Percentiles rank a stretch among this genome's conserved stretches.
phyloP scores from a whole-genome alignment of 257 asterid species.

The Salvia rosmarinus region DNA sequence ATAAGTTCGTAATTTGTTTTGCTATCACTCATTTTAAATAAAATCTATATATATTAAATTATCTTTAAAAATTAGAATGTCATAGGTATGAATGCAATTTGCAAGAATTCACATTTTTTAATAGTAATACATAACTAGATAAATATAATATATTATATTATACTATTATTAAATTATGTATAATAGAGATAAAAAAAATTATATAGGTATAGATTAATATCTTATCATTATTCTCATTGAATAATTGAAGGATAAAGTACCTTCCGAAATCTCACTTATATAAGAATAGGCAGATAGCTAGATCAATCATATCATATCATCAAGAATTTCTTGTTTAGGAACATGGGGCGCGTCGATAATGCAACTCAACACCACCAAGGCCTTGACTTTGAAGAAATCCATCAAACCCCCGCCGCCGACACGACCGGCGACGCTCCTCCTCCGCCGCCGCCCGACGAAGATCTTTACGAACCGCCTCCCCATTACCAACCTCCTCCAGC shows the following conservation, averaged over 20 bases:
- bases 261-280: background rate
- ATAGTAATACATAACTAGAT: no score
- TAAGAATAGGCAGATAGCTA: background rate
- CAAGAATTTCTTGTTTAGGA: background rate
- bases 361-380: constrained; percentile 16
- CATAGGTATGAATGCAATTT: no score
- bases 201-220: no score
- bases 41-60: no score
- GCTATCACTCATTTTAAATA: no score
- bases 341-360: constrained; percentile 14
- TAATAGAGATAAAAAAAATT: no score
- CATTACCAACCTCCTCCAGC: constrained; percentile 19
- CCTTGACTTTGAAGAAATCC: no score
- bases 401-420: constrained; percentile 9
- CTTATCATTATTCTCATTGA: background rate
- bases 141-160: no score
- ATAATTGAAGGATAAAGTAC: background rate
- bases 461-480: constrained; percentile 29
- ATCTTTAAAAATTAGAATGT: no score
- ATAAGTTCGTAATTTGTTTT: no score
- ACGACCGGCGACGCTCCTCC: background rate
- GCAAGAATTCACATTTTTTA: no score
- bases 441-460: constrained; percentile 11
- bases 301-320: background rate
- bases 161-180: no score